Conservation (phyloP, 805 yeast genomes). For the Saccharomycopsis microspora region DNA sequence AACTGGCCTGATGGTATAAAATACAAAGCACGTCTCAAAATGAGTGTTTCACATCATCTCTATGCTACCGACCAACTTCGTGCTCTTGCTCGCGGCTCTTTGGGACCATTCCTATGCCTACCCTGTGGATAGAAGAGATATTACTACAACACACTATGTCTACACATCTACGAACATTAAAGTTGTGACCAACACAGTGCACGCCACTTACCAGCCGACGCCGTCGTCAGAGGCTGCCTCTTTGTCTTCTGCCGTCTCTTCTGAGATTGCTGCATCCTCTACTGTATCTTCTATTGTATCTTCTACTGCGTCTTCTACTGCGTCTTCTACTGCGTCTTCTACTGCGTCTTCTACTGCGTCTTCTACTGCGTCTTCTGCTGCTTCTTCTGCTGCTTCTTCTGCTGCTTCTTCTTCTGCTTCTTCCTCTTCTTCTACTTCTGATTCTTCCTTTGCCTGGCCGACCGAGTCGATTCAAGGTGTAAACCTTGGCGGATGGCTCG, state of each 20-base stretch:
- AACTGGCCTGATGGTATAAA: too few relatives aligned
- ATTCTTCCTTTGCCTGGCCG: slow-evolving; percentile 10
- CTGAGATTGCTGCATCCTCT: background rate
- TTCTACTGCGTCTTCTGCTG: slow-evolving; percentile 2
- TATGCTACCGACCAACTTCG: too few relatives aligned
- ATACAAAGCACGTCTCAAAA: too few relatives aligned
- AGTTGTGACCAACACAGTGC: slow-evolving; percentile 10
- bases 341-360: slow-evolving; percentile 2
- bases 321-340: slow-evolving; percentile 2
- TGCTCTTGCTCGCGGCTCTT: too few relatives aligned
- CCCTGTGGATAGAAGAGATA: background rate
- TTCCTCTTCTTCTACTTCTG: slow-evolving; percentile 4
- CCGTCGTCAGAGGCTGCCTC: slow-evolving; percentile 10
- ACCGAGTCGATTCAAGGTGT: slow-evolving; percentile 28
- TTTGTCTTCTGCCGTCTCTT: slow-evolving; percentile 11
- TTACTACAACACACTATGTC: slow-evolving; percentile 3
- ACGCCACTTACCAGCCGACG: slow-evolving; percentile 5
- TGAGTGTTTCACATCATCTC: too few relatives aligned
- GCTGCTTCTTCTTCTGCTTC: slow-evolving; percentile 4
- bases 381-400: slow-evolving; percentile 1
- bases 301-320: slow-evolving; percentile 5
- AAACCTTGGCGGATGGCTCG: slow-evolving; percentile 66
- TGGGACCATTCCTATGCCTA: background rate
- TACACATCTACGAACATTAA: slow-evolving; percentile 5
- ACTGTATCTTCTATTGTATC: slow-evolving; percentile 2